A percentile compares a stretch with the other conserved stretches of the same genome.
Evolutionary conservation across 768 basidiomycete genomes (phyloP).

Genomic region (Strobilomyces dryophilus): DNA sequence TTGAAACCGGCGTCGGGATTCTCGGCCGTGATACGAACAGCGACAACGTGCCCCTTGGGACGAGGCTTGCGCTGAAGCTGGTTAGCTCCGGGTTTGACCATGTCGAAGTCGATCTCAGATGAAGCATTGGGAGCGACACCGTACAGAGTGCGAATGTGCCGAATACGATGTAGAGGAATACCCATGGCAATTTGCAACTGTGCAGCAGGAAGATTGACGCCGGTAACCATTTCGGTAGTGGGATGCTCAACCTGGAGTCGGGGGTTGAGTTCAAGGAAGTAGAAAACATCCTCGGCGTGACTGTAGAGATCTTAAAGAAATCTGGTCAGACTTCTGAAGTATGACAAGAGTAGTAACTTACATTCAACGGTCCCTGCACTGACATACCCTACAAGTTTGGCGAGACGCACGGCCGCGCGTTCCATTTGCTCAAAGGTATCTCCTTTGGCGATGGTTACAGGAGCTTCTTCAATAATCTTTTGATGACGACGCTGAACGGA

Average conservation of each 20-base stretch:
- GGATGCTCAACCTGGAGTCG: conserved; percentile 99
- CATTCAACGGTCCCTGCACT: conserved; percentile 99
- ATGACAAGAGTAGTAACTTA: conserved; percentile 28
- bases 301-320: conserved; percentile 79
- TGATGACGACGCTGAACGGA: conserved; percentile 99
- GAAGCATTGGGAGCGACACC: conserved; percentile 87
- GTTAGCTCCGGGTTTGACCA: conserved; percentile 82
- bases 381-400: conserved; percentile 98
- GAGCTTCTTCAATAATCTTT: conserved; percentile 99
- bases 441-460: conserved; percentile 92
- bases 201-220: conserved; percentile 95
- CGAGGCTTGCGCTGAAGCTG: conserved; percentile 90
- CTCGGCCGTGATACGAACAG: conserved; percentile 98
- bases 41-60: conserved; percentile 98
- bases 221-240: conserved; percentile 99
- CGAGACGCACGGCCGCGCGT: conserved; percentile 97
- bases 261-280: conserved; percentile 97
- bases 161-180: conserved; percentile 90
- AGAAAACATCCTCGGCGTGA: conserved; percentile 89
- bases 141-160: conserved; percentile 93
- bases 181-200: conserved; percentile 99
- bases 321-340: not conserved
- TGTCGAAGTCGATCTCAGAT: conserved; percentile 96
- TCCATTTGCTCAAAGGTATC: conserved; percentile 97
- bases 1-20: conserved; percentile 99